These are phyloP conservation scores for Aspergillus biplanus DNA, from an alignment of 495 filamentous ascomycete genomes.

Conservation along the genomic window DNA sequence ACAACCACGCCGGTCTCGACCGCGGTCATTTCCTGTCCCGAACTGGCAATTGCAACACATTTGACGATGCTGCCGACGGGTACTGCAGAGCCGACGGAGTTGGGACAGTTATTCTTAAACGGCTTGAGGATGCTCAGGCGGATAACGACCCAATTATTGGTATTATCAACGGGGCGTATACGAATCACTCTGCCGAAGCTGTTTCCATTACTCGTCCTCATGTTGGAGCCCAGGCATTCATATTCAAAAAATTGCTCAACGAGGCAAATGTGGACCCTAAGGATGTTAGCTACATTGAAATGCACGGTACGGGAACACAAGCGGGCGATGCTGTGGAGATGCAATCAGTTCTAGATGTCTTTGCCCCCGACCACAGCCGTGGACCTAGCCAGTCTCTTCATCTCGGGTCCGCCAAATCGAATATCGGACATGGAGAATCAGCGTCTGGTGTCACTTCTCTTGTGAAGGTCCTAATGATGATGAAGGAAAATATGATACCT, in stretches of 20 bases:
- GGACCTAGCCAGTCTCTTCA: slow-evolving; percentile 71
- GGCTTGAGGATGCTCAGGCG: slow-evolving; percentile 71
- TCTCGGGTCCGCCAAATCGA: slow-evolving; percentile 85
- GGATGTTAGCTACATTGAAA: slow-evolving; percentile 81
- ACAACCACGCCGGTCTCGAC: slow-evolving; percentile 82
- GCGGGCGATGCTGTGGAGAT: slow-evolving; percentile 82
- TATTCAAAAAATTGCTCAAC: slow-evolving; percentile 71
- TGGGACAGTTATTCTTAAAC: slow-evolving; percentile 72
- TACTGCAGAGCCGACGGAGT: slow-evolving; percentile 78
- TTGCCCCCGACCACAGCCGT: slow-evolving; percentile 73
- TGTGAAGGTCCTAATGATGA: slow-evolving; percentile 86
- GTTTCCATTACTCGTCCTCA: slow-evolving; percentile 86
- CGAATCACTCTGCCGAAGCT: slow-evolving; percentile 77
- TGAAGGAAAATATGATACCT: slow-evolving; percentile 80
- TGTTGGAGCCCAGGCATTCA: slow-evolving; percentile 67
- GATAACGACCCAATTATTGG: slow-evolving; percentile 77
- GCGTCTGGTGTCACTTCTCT: slow-evolving; percentile 83
- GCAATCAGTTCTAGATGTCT: slow-evolving; percentile 75
- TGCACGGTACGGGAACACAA: slow-evolving; percentile 89
- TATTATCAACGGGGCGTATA: slow-evolving; percentile 66
- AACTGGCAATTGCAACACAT: slow-evolving; percentile 79
- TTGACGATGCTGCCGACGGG: slow-evolving; percentile 75
- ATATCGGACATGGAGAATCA: slow-evolving; percentile 88
- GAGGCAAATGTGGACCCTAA: slow-evolving; percentile 71
- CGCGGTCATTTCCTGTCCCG: slow-evolving; percentile 82